phyloP scores from a whole-genome alignment of 768 basidiomycete species.

The Suillus tomentosus region DNA sequence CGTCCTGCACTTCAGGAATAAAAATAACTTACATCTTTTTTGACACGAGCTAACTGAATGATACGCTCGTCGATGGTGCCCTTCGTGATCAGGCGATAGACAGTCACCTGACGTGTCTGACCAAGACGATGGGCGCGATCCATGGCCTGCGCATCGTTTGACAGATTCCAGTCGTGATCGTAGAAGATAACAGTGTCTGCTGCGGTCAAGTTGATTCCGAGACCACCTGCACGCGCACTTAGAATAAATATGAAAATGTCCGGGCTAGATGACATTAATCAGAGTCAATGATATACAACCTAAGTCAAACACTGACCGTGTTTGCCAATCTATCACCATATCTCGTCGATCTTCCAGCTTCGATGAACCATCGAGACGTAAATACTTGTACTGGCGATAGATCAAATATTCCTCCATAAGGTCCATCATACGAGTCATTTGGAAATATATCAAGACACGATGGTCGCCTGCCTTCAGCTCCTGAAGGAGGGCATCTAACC shows the following conservation, averaged over 20 bases:
- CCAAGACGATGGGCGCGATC: slow-evolving; percentile 96
- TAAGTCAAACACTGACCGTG: slow-evolving; percentile 58
- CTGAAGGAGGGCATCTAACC: slow-evolving; percentile 84
- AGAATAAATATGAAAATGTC: slow-evolving; percentile 95
- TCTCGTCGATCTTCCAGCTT: slow-evolving; percentile 95
- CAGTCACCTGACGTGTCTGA: too few relatives aligned
- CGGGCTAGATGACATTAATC: slow-evolving; percentile 40
- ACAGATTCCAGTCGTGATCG: slow-evolving; percentile 81
- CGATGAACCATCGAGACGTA: slow-evolving; percentile 90
- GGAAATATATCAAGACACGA: slow-evolving; percentile 95
- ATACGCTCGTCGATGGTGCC: slow-evolving; percentile 98
- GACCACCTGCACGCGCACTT: slow-evolving; percentile 93
- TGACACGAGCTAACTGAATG: slow-evolving; percentile 91
- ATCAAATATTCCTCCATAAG: slow-evolving; percentile 98
- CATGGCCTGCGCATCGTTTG: slow-evolving; percentile 98
- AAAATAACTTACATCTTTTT: slow-evolving; percentile 78
- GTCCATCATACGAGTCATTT: slow-evolving; percentile 99
- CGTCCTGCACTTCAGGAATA: background rate
- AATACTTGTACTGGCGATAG: slow-evolving; percentile 94
- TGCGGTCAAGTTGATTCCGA: slow-evolving; percentile 96
- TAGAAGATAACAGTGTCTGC: slow-evolving; percentile 37
- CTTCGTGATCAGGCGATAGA: slow-evolving; percentile 91
- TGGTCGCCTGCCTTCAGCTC: slow-evolving; percentile 93
- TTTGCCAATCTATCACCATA: slow-evolving; percentile 99
- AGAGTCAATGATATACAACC: background rate